Evolutionary conservation across 169 alveolate genomes (phyloP), one percentile per base, ranked within the genome.

Genomic region (Plasmodium billcollinsi): DNA sequence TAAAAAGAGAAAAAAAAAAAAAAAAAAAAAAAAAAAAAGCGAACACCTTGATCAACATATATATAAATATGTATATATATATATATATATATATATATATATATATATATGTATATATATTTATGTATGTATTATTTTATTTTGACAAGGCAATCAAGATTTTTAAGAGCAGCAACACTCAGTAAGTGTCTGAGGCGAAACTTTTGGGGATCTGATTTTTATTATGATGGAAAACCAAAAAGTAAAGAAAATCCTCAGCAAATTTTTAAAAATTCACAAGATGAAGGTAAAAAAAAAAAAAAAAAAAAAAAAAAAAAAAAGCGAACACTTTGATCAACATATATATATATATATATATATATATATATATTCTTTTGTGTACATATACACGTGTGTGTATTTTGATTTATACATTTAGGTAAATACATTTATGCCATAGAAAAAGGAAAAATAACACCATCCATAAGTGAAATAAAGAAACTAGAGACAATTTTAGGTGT

Each of bases 161-260:
- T 78, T 12, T 50, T 78, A 21, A 49, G 90, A 0, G 90, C 90
- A 12, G 90, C 90, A 29, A 78, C 90, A 20, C 71, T 78, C 8
- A 78, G 90, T 61, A 78, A 78, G 59, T 78, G 90, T n/a, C 61
- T 78, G 24, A 59, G 90, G 45, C 4, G 90, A 66, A 78, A 78
- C 49, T 78, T 66, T 15, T 78, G 90, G 90, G 90, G 90, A 7
- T 39, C 63, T 1, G 54, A 78, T 43, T 78, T 78, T 67, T 78
- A 78, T 45, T 78, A 26, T 52, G 52, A 52, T 50, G 90, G 90
- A 39, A 56, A 65, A 18, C 90, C 90, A 29, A 80, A 80, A 56
- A 33, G 66, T 18, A 63, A 21, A 18, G 73, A 80, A 59, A 80
- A 80, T 45, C 9, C 80, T 12, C 80, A 67, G 14, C 90, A 67